A percentile compares a stretch with the other conserved stretches of the same genome.
Evolutionary conservation across 2,329 filamentous ascomycete genomes (phyloP).

Genomic region (Cladobotryum mycophilum): DNA sequence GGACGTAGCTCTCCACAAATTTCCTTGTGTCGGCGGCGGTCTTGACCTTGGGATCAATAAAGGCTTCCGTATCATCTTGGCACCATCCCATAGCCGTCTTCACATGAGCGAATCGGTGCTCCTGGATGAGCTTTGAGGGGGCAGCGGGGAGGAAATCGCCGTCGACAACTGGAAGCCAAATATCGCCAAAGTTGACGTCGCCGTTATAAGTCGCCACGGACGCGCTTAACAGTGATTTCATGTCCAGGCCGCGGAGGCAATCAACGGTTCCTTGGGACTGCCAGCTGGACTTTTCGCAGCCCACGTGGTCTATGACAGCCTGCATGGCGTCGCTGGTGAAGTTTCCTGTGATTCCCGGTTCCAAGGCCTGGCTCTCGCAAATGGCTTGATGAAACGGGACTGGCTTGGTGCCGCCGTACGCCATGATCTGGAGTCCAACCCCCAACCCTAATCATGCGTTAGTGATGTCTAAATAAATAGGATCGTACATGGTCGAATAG

Average conservation of each 20-base stretch:
- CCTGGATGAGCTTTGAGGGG: slow-evolving; percentile 45
- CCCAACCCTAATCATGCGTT: slow-evolving; percentile 26
- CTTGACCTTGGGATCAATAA: slow-evolving; percentile 33
- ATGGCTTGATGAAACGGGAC: slow-evolving; percentile 41
- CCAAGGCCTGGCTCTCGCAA: slow-evolving; percentile 42
- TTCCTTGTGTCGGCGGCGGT: slow-evolving; percentile 32
- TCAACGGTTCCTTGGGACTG: slow-evolving; percentile 36
- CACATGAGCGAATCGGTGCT: slow-evolving; percentile 54
- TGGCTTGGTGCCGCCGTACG: slow-evolving; percentile 38
- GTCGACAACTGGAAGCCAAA: slow-evolving; percentile 43
- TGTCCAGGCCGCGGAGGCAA: slow-evolving; percentile 41
- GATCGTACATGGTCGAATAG: not conserved
- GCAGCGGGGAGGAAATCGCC: slow-evolving; percentile 34
- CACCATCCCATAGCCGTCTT: slow-evolving; percentile 55
- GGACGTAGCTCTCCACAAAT: slow-evolving; percentile 35
- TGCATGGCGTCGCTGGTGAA: slow-evolving; percentile 42
- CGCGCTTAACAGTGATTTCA: slow-evolving; percentile 35
- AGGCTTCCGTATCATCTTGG: slow-evolving; percentile 38
- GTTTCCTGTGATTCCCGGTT: slow-evolving; percentile 43
- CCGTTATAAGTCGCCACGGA: slow-evolving; percentile 34
- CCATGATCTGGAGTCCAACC: slow-evolving; percentile 42
- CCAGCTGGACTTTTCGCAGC: slow-evolving; percentile 29
- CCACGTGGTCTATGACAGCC: slow-evolving; percentile 33
- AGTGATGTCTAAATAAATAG: not conserved
- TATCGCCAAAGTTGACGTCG: slow-evolving; percentile 43